phyloP scores from a whole-genome alignment of 1,284 basidiomycete genomes.

The Farysia itapuensis region DNA sequence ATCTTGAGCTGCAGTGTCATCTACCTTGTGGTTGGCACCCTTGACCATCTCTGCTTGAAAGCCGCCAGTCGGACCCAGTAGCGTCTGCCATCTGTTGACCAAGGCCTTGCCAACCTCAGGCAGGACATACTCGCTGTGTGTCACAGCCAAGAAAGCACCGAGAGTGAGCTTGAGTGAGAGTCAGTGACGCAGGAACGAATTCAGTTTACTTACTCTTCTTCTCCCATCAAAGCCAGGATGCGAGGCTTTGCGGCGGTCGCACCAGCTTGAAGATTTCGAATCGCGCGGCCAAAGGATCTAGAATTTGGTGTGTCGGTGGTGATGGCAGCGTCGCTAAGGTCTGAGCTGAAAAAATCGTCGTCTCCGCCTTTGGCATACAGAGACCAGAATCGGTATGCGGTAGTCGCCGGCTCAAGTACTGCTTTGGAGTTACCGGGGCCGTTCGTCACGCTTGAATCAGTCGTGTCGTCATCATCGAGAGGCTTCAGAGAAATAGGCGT shows the following conservation, averaged over 20 bases:
- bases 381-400: conserved; percentile 53
- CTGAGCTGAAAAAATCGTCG: conserved; percentile 55
- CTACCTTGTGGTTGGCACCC: conserved; percentile 48
- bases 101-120: conserved; percentile 12
- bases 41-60: conserved; percentile 29
- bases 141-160: too few relatives aligned
- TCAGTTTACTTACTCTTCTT: conserved; percentile 44
- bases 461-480: neutral
- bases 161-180: neutral
- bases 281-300: conserved; percentile 9
- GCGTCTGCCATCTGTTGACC: conserved; percentile 21
- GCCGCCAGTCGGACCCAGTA: conserved; percentile 7
- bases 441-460: too few relatives aligned
- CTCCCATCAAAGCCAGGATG: conserved; percentile 46
- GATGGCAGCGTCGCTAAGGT: conserved; percentile 27
- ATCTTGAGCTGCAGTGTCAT: conserved; percentile 17
- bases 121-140: conserved; percentile 38
- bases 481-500: neutral
- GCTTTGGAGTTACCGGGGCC: conserved; percentile 32
- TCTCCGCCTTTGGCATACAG: conserved; percentile 41
- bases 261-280: conserved; percentile 5
- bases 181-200: neutral
- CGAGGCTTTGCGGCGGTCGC: conserved; percentile 1
- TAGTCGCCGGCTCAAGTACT: conserved; percentile 37
- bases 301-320: conserved; percentile 4